These are phyloP conservation scores for Oleoguttula mirabilis DNA, from an alignment of 495 filamentous ascomycete species.

Conservation along the genomic window DNA sequence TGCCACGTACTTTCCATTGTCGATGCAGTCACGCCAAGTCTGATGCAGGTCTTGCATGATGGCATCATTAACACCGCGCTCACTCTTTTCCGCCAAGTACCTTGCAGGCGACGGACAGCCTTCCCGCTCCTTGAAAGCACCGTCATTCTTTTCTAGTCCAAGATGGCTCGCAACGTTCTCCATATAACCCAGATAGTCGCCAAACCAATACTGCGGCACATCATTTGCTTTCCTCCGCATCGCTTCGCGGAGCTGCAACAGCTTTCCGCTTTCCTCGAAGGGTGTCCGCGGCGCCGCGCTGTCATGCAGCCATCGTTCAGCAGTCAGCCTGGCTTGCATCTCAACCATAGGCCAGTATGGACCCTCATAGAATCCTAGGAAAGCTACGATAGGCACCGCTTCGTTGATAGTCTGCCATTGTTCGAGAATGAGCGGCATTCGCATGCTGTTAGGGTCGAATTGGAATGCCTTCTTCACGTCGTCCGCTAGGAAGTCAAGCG, in stretches of 20 bases:
- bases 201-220: constrained; percentile 64
- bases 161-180: constrained; percentile 52
- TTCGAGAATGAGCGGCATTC: constrained; percentile 57
- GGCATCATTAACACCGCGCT: constrained; percentile 13
- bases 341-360: constrained; percentile 84
- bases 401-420: constrained; percentile 52
- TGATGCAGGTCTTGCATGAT: constrained; percentile 15
- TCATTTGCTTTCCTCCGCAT: constrained; percentile 30
- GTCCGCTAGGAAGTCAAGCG: constrained; percentile 47
- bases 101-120: constrained; percentile 14
- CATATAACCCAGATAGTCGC: constrained; percentile 69
- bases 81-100: background rate
- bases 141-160: constrained; percentile 28
- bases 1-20: constrained; percentile 36
- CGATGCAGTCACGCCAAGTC: constrained; percentile 13
- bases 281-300: background rate
- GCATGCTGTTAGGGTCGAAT: constrained; percentile 40
- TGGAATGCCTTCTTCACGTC: constrained; percentile 45
- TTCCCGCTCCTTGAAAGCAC: constrained; percentile 4
- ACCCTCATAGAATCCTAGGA: constrained; percentile 75
- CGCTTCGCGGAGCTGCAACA: constrained; percentile 13
- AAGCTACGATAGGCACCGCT: constrained; percentile 52
- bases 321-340: constrained; percentile 64
- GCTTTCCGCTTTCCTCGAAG: constrained; percentile 7
- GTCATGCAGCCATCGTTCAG: constrained; percentile 30